A percentile compares a stretch with the other conserved stretches of the same genome.
phyloP scores from a whole-genome alignment of 768 basidiomycete genomes.

The Dacryopinax spathularia region DNA sequence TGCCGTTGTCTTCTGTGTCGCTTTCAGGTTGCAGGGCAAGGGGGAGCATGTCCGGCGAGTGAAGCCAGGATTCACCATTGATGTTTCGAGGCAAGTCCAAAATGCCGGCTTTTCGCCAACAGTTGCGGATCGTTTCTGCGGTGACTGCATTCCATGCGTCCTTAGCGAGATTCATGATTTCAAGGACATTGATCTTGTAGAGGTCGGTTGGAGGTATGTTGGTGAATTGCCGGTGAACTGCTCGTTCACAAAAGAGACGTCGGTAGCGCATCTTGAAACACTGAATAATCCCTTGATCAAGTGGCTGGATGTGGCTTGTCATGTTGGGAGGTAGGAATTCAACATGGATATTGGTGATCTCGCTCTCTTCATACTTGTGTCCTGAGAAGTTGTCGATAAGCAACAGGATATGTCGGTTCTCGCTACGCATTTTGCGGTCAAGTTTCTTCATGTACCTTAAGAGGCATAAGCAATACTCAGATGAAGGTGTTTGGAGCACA shows the following conservation, averaged over 20 bases:
- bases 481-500: conserved; percentile 6
- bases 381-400: conserved; percentile 25
- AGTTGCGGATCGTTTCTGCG: conserved; percentile 23
- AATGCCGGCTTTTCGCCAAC: conserved; percentile 26
- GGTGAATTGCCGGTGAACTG: background rate
- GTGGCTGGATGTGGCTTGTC: conserved; percentile 27
- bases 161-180: conserved; percentile 25
- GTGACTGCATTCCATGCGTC: conserved; percentile 23
- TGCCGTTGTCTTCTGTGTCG: background rate
- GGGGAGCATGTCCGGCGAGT: background rate
- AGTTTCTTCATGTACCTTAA: conserved; percentile 22
- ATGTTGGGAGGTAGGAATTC: conserved; percentile 25
- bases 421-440: conserved; percentile 17
- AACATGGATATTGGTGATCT: conserved; percentile 21
- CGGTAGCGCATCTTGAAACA: conserved; percentile 28
- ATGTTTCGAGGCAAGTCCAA: background rate
- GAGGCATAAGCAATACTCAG: background rate
- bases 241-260: conserved; percentile 15
- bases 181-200: conserved; percentile 27
- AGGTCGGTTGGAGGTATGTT: conserved; percentile 20
- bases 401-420: conserved; percentile 19
- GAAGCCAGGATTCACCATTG: background rate
- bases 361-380: conserved; percentile 10
- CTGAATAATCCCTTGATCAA: conserved; percentile 26
- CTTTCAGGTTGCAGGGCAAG: background rate